Base-by-base conservation (phyloP, 192 early-diverging fungal genomes). In the Paraglomus brasilianum region DNA sequence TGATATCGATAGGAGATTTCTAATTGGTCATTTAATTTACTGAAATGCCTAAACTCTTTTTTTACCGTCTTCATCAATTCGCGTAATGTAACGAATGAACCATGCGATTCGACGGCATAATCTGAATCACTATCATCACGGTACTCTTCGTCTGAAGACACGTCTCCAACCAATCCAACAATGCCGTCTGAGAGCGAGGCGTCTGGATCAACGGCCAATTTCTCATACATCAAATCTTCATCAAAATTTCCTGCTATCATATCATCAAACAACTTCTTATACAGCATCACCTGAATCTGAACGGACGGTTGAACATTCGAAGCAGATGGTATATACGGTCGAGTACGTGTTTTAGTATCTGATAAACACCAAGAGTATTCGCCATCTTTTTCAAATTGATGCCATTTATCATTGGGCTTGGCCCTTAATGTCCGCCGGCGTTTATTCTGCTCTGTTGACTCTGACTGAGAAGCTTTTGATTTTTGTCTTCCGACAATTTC, bases 191-290 rank as follows among this genome's bases (percentile, higher is more conserved):
- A 68, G 44, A 68, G 55, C 41, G 50, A 17, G 41, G 13, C 15
- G 45, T 68, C 66, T 13, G 66, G 50, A 55, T 68, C 39, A 19
- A 68, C 39, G 30, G 14, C 0, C 13, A 55, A 13, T 21, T 8
- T 40, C 55, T 68, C 30, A 55, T 24, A 68, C 8, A 68, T 43
- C 10, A 13, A 38, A 10, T 45, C 5, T 5, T 55, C 49, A 55
- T 68, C 47, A 36, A 68, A 24, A 22, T 9, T 3, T 13, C 40
- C 9, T 53, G 39, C 5, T 22, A 24, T 17, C 10, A 68, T 42
- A 14, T 53, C 41, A 68, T 68, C 66, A 68, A 68, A 68, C 14
- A 68, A 40, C 45, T 50, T 51, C 44, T 68, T 68, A 21, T 68
- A 68, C 21, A 68, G 39, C 66, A 68, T 68, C 44, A 68, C 40